Base-by-base conservation (phyloP, 176 grass and related monocot genomes). In the Eremochloa ophiuroides region DNA sequence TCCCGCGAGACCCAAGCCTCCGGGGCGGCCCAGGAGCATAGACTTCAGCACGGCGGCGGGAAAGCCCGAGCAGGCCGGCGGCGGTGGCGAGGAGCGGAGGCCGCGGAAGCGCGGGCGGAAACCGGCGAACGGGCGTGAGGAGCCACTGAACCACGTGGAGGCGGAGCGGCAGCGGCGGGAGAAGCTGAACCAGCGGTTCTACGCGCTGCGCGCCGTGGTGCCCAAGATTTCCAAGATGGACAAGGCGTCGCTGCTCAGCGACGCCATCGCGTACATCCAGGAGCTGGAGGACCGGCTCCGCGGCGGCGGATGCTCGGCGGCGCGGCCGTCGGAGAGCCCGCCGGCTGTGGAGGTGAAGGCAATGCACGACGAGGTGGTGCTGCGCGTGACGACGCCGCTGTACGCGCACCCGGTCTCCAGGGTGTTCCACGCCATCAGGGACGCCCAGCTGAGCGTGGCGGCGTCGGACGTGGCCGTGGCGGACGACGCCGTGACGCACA, bases 101-200 rank as follows among this genome's bases (percentile, higher is more conserved):
- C 91, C 94, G 71, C 71, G 91, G 64, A 97, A 97, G 85, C 90
- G 91, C 14, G 91, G 94, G 7, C 85, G 94, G 13, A 97, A 94
- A 74, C 94, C 94, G 43, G 94, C 94, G 18, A 97, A 97, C 78
- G 94, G 94, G 35, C 85, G 94, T 46, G 89, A 94, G 22, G 94
- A 94, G 89, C 94, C 94, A 0, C 83, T 97, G 40, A 97, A 97
- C 85, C 94, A 97, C 73, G 94, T 97, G 59, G 94, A 97, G 85
- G 94, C 94, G 31, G 94, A 97, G 89, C 91, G 94, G 80, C 91
- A 91, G 85, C 74, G 94, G n/a, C 86, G 94, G 9, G 94, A 97
- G 83, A 97, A 94, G 88, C 85, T 97, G 56, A 97, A 97, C 87
- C 94, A 97, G 87, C 78, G 91, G 40, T 97, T 97, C 85, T 97